Evolutionary conservation across 2,329 filamentous ascomycete species (phyloP).

Genomic region (Claviceps lovelessii): DNA sequence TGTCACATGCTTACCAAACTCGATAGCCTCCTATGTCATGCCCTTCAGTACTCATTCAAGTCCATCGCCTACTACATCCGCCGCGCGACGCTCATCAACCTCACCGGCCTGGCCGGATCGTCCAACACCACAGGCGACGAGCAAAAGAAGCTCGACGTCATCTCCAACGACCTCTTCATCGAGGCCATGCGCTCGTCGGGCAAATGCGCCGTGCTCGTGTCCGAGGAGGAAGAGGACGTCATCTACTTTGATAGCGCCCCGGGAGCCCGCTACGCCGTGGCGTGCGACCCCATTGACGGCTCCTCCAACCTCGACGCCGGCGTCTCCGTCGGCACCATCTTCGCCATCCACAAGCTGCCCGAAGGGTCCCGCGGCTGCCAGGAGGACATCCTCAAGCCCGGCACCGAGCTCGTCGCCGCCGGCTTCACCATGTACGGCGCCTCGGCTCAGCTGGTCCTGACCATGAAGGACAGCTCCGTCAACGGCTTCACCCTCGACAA

Average conservation of each 20-base stretch:
- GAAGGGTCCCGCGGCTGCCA: slow-evolving; percentile 60
- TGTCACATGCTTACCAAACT: background rate
- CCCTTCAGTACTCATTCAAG: slow-evolving; percentile 98
- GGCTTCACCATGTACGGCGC: slow-evolving; percentile 99
- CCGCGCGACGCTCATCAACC: slow-evolving; percentile 84
- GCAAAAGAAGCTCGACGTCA: slow-evolving; percentile 99
- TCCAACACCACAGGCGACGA: slow-evolving; percentile 94
- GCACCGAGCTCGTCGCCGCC: slow-evolving; percentile 78
- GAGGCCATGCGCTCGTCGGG: slow-evolving; percentile 86
- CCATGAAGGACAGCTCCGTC: slow-evolving; percentile 81
- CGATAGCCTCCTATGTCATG: slow-evolving; percentile 78
- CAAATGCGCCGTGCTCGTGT: slow-evolving; percentile 84
- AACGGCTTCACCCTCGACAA: slow-evolving; percentile 98
- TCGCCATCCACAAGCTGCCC: slow-evolving; percentile 79
- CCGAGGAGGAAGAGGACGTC: slow-evolving; percentile 88
- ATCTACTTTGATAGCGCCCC: slow-evolving; percentile 70
- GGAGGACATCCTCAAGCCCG: slow-evolving; percentile 78
- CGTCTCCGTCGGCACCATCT: slow-evolving; percentile 96
- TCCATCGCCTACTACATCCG: slow-evolving; percentile 99
- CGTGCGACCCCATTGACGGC: slow-evolving; percentile 95
- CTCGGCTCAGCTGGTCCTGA: slow-evolving; percentile 89
- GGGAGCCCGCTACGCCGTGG: slow-evolving; percentile 80
- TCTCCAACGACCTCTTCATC: slow-evolving; percentile 96
- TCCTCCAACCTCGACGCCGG: slow-evolving; percentile 95
- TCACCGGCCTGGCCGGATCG: slow-evolving; percentile 86